Evolutionary conservation across 768 basidiomycete genomes (phyloP).

Genomic region (Xerocomus spinulosus): DNA sequence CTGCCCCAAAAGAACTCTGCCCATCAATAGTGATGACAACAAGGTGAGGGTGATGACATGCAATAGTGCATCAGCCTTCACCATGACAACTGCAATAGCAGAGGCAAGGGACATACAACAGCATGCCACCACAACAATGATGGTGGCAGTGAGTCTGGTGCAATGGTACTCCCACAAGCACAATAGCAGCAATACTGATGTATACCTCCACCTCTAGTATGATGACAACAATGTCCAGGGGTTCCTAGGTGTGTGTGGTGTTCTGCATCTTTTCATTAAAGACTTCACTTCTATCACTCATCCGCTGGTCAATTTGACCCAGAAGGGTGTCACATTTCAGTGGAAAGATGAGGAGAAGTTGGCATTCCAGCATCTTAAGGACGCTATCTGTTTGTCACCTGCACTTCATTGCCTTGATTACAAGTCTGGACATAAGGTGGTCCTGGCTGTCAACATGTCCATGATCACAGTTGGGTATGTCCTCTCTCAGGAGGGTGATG

Average conservation of each 20-base stretch:
- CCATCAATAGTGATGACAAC: too few relatives aligned
- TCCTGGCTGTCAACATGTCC: conserved; percentile 24
- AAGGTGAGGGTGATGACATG: too few relatives aligned
- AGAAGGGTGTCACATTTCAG: background rate
- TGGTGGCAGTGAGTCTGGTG: too few relatives aligned
- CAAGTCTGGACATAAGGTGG: background rate
- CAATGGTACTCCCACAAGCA: too few relatives aligned
- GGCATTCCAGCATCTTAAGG: conserved; percentile 5
- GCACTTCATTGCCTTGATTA: conserved; percentile 1
- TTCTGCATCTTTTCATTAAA: background rate
- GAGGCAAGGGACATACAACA: too few relatives aligned
- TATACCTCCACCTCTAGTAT: too few relatives aligned
- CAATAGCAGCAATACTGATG: too few relatives aligned
- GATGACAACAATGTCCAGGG: too few relatives aligned
- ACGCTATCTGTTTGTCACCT: conserved; percentile 6
- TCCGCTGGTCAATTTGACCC: background rate
- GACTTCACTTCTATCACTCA: background rate
- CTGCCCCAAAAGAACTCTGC: too few relatives aligned
- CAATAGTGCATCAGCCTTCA: too few relatives aligned
- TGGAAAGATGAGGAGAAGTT: background rate
- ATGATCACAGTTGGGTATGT: conserved; percentile 34
- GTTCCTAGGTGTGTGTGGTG: background rate
- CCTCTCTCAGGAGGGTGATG: conserved; percentile 6
- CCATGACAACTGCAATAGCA: too few relatives aligned
- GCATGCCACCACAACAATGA: too few relatives aligned